Percentiles rank a stretch among this genome's conserved stretches.
Evolutionary conservation across 306 rosid genomes (phyloP).

Genomic region (Vigna mungo): DNA sequence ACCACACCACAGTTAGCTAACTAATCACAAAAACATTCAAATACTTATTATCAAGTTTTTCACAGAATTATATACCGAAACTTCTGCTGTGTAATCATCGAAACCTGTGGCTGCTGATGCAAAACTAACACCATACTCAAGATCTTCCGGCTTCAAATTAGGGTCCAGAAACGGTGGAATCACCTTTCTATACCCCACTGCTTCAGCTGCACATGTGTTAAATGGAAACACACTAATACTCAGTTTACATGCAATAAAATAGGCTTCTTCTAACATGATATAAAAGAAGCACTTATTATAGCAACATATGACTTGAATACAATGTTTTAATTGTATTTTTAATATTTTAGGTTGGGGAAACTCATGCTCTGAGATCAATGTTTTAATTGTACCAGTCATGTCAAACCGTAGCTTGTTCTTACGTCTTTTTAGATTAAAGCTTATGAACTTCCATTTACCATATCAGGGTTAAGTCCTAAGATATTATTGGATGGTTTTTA

Average conservation of each 20-base stretch:
- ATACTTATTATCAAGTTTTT: background rate
- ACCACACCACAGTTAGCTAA: slow-evolving; percentile 19
- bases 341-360: too few species aligned
- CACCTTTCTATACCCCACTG: slow-evolving; percentile 57
- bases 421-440: background rate
- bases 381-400: background rate
- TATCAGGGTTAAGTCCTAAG: background rate
- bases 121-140: slow-evolving; percentile 77
- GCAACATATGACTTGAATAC: background rate
- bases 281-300: background rate
- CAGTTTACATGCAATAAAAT: background rate
- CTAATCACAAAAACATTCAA: background rate
- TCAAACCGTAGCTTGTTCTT: background rate
- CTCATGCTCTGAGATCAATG: too few species aligned
- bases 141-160: slow-evolving; percentile 54
- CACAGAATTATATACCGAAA: slow-evolving; percentile 53
- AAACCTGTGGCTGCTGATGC: slow-evolving; percentile 87
- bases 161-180: slow-evolving; percentile 80
- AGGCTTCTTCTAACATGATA: background rate
- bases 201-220: slow-evolving; percentile 61
- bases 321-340: background rate
- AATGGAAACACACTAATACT: background rate
- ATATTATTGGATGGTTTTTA: background rate
- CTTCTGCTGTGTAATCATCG: slow-evolving; percentile 76
- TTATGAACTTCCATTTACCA: background rate